Base-by-base conservation (phyloP, 805 yeast species). In the baker's yeast (Saccharomyces cerevisiae) region DNA sequence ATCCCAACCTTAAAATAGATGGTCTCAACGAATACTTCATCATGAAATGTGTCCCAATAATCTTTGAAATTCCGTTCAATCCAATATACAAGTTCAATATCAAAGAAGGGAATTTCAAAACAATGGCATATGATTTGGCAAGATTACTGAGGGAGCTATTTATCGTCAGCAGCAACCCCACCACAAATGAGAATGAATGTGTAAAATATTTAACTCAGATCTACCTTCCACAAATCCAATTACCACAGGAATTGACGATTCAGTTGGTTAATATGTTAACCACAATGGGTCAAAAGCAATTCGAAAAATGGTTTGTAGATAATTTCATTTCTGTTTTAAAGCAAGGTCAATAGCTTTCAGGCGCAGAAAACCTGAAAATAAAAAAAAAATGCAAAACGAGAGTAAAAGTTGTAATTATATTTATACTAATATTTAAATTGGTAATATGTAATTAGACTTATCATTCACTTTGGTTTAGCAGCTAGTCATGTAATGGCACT, bases 41-140 rank as follows among this genome's bases (percentile, higher is more conserved):
- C 69, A 81, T 83, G 51, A 84, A 83, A 59, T 76, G 82, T 28
- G 78, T 90, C 3, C 79, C 84, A 50, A 72, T 88, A 53, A 76
- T 84, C 36, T 87, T 89, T 73, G 91, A 89, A 67, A 73, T 89
- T 49, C 89, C 96, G n/a, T 84, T 88, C 67, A 83, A 85, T 60
- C 79, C 83, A 36, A 78, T 79, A 31, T 68, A 68, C 49, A 78
- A 76, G 41, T 83, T 85, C 61, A 81, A 85, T 63, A 73, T 83
- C 50, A 81, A 82, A 59, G 96, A 90, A 68, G 96, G 96, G 4
- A 91, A 88, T 66, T 81, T 79, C 59, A 78, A 92, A 63, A 77
- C 84, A 55, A 77, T 87, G 41, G 84, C 89, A 1, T 80, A 82
- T 59, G 99, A 92, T 64, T 74, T 88, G 13, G 81, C 94, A 0